These are phyloP conservation scores for Dalbergia cultrata DNA, from an alignment of 306 rosid genomes.

Conservation along the genomic window DNA sequence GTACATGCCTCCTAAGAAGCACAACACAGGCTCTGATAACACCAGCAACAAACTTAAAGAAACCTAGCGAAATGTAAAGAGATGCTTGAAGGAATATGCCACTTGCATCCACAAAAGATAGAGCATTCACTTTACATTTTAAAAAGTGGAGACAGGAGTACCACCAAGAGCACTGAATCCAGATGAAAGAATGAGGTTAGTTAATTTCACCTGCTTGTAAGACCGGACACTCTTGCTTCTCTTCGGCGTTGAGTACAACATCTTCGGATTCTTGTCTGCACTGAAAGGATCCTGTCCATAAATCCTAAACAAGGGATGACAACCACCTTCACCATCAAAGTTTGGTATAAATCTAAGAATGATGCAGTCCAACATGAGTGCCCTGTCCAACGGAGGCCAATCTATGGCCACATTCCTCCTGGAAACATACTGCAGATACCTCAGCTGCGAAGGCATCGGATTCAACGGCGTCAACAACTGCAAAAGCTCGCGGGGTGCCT, in stretches of 20 bases:
- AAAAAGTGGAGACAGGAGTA: constrained; percentile 1
- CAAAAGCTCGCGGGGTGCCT: constrained; percentile 87
- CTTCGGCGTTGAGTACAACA: constrained; percentile 76
- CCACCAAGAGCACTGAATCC: not conserved
- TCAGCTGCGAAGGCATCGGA: constrained; percentile 88
- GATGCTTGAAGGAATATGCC: not conserved
- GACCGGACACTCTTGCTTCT: constrained; percentile 62
- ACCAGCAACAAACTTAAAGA: constrained; percentile 26
- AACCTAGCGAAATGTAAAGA: not conserved
- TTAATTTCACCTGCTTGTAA: constrained; percentile 78
- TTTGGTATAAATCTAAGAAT: constrained; percentile 81
- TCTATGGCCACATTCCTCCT: constrained; percentile 89
- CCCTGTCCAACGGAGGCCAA: constrained; percentile 96
- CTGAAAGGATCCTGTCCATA: constrained; percentile 85
- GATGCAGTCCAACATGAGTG: constrained; percentile 86
- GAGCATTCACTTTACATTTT: not conserved
- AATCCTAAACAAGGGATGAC: constrained; percentile 82
- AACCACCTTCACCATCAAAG: constrained; percentile 78
- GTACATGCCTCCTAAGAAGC: constrained; percentile 26
- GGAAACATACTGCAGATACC: constrained; percentile 87
- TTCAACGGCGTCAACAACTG: constrained; percentile 74
- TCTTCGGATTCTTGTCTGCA: constrained; percentile 68
- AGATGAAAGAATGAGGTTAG: constrained; percentile 34
- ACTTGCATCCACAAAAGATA: not conserved
- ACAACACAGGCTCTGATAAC: constrained; percentile 14